phyloP scores from a whole-genome alignment of 1,139 yeast genomes.

The Dujonia santamariae region DNA sequence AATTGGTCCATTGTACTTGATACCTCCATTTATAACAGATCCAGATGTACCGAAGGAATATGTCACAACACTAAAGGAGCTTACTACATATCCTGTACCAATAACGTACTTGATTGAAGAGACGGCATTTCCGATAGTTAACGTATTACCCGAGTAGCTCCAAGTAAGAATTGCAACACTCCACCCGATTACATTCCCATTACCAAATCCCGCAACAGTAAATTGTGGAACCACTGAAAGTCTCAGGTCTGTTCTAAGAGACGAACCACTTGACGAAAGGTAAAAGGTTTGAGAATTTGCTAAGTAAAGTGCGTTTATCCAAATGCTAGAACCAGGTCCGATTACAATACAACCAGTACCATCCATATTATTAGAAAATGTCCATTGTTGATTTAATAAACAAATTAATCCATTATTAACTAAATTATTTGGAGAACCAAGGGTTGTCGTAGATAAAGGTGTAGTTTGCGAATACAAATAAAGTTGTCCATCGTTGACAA shows the following conservation, averaged over 20 bases:
- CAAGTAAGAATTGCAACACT: not conserved
- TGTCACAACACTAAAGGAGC: not conserved
- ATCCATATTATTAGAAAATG: constrained; percentile 15
- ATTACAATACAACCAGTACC: constrained; percentile 22
- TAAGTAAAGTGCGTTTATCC: constrained; percentile 10
- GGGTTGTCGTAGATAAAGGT: constrained; percentile 14
- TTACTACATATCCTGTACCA: not conserved
- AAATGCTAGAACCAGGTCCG: constrained; percentile 14
- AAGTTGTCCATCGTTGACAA: constrained; percentile 24
- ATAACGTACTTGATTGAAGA: too few species aligned
- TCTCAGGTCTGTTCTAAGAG: constrained; percentile 15
- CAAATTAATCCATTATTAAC: constrained; percentile 21
- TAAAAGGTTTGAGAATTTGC: constrained; percentile 15
- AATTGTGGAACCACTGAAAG: constrained; percentile 15
- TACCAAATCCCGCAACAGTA: constrained; percentile 28
- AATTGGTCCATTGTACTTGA: constrained; percentile 1
- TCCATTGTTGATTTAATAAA: constrained; percentile 17
- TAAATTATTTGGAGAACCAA: constrained; percentile 14
- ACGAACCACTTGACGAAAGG: constrained; percentile 15
- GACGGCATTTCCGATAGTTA: too few species aligned
- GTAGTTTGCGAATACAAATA: constrained; percentile 14
- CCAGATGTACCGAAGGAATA: not conserved
- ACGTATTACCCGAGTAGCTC: constrained; percentile 1
- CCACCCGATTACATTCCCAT: constrained; percentile 22
- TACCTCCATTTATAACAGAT: not conserved